These are phyloP conservation scores for Huiozyma sinensis DNA, from an alignment of 805 yeast genomes.

Conservation along the genomic window DNA sequence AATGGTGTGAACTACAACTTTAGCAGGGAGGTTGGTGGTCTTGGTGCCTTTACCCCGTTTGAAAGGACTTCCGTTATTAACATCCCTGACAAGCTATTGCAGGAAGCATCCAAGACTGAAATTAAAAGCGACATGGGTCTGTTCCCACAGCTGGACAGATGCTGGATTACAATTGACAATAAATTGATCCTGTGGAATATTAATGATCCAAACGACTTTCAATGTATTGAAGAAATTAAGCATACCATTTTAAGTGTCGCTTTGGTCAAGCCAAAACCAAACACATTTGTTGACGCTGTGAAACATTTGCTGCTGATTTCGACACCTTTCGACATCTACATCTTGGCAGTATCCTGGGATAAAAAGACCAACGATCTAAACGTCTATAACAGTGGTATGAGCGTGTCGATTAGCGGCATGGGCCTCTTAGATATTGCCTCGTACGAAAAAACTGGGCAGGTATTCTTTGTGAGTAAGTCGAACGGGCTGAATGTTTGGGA, in stretches of 20 bases:
- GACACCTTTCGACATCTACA: slow-evolving; percentile 68
- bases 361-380: slow-evolving; percentile 40
- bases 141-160: slow-evolving; percentile 65
- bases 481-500: slow-evolving; percentile 82
- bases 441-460: slow-evolving; percentile 57
- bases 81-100: slow-evolving; percentile 73
- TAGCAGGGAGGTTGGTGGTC: slow-evolving; percentile 37
- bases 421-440: slow-evolving; percentile 53
- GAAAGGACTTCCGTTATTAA: slow-evolving; percentile 56
- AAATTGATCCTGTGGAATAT: slow-evolving; percentile 81
- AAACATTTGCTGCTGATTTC: slow-evolving; percentile 64
- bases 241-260: slow-evolving; percentile 69
- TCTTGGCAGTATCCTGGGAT: slow-evolving; percentile 58
- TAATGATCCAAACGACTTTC: slow-evolving; percentile 50
- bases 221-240: slow-evolving; percentile 71
- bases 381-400: slow-evolving; percentile 72
- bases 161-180: slow-evolving; percentile 80
- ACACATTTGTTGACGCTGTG: slow-evolving; percentile 70
- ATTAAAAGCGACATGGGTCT: slow-evolving; percentile 70
- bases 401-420: slow-evolving; percentile 70
- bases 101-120: slow-evolving; percentile 58
- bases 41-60: slow-evolving; percentile 57
- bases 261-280: slow-evolving; percentile 70
- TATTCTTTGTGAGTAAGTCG: slow-evolving; percentile 73
- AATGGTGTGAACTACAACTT: slow-evolving; percentile 60